Evolutionary conservation across 78 protist species (phyloP).

Genomic region (Dictyostelium intermedium): DNA sequence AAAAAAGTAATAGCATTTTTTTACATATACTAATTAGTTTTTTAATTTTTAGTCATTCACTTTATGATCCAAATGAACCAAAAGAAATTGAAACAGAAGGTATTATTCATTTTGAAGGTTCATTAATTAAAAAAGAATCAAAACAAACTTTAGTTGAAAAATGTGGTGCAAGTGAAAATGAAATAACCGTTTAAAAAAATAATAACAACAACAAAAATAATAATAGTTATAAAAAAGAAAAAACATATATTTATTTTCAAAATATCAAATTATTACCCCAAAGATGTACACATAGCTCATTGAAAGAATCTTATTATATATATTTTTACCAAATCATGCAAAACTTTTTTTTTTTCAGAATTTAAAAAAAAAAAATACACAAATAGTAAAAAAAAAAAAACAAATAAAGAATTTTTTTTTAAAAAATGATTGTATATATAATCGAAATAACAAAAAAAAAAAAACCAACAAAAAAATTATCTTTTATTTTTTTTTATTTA

Average conservation of each 20-base stretch:
- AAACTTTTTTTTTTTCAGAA: too few species aligned
- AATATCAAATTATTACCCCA: too few species aligned
- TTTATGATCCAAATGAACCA: slow-evolving; percentile 38
- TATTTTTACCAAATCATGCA: too few species aligned
- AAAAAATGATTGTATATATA: too few species aligned
- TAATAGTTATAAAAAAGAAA: background rate
- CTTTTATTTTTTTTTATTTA: background rate
- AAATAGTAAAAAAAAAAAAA: too few species aligned
- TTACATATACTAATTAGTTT: background rate
- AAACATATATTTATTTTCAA: background rate
- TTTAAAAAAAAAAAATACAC: too few species aligned
- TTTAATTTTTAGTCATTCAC: background rate
- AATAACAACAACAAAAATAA: too few species aligned
- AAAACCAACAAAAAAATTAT: too few species aligned
- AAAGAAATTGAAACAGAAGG: slow-evolving; percentile 44
- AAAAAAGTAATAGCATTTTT: too few species aligned
- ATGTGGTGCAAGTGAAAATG: slow-evolving; percentile 21
- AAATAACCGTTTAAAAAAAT: background rate
- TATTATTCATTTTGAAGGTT: slow-evolving; percentile 32
- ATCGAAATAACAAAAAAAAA: too few species aligned
- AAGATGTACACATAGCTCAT: background rate
- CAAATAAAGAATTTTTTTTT: too few species aligned
- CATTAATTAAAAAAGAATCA: background rate
- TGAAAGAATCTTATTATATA: too few species aligned
- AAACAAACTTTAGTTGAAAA: background rate